Evolutionary conservation across 2,329 filamentous ascomycete species (phyloP).

Genomic region (Aureobasidium sp.): DNA sequence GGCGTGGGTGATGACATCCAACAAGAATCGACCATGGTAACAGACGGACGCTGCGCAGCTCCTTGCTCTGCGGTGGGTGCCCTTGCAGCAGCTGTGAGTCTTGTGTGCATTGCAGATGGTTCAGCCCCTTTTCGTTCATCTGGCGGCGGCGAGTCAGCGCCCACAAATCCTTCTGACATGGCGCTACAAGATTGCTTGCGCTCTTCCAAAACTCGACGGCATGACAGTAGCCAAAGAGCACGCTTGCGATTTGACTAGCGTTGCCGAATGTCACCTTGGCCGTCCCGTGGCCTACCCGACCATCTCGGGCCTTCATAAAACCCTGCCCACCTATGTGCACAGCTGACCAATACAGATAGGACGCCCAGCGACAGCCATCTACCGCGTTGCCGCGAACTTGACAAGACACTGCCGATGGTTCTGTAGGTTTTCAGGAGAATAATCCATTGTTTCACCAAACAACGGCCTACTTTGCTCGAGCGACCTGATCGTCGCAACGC

Average conservation of each 20-base stretch:
- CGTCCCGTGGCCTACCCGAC: constrained; percentile 9
- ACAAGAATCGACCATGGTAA: background rate
- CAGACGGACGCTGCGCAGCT: background rate
- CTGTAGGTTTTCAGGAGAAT: constrained; percentile 10
- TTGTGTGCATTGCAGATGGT: background rate
- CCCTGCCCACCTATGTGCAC: constrained; percentile 6
- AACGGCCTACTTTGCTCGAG: constrained; percentile 3
- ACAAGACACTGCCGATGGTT: background rate
- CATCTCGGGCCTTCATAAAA: constrained; percentile 9
- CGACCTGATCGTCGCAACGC: constrained; percentile 11
- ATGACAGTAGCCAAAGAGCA: background rate
- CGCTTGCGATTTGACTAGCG: background rate
- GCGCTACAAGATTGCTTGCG: background rate
- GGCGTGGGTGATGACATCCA: constrained; percentile 8
- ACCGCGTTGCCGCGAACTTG: constrained; percentile 1
- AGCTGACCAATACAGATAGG: constrained; percentile 8
- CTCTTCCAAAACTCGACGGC: background rate
- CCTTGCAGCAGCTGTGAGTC: constrained; percentile 4
- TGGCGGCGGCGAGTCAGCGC: background rate
- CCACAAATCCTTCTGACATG: background rate
- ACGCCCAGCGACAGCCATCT: background rate
- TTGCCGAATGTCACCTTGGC: constrained; percentile 10
- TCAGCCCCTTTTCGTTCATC: background rate
- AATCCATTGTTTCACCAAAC: constrained; percentile 14
- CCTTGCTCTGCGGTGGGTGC: background rate